These are phyloP conservation scores for Pichia pseudocactophila DNA, from an alignment of 805 yeast genomes.

Conservation along the genomic window DNA sequence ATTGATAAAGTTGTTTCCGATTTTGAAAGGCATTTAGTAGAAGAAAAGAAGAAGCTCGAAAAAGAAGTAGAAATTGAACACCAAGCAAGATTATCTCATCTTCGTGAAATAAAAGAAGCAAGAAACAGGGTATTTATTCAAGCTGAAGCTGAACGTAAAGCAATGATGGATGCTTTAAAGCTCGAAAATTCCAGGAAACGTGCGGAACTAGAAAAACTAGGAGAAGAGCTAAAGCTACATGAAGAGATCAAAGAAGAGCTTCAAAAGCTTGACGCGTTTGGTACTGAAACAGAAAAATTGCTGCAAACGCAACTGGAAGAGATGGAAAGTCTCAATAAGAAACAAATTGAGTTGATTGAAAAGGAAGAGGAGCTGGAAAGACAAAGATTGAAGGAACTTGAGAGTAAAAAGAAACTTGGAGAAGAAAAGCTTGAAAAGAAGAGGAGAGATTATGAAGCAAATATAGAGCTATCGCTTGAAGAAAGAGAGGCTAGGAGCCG, in stretches of 20 bases:
- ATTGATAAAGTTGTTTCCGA: conserved; percentile 4
- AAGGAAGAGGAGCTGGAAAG: neutral
- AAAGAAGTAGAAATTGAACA: neutral
- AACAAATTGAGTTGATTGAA: conserved; percentile 1
- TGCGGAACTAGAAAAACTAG: neutral
- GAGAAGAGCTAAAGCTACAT: neutral
- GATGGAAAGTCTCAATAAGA: neutral
- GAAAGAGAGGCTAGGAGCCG: too few species aligned
- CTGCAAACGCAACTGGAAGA: conserved; percentile 1
- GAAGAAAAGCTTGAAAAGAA: neutral
- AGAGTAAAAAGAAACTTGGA: neutral
- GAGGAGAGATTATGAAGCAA: too few species aligned
- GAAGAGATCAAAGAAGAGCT: neutral
- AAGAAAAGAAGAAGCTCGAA: neutral
- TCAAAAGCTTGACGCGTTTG: neutral
- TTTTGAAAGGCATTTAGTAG: conserved; percentile 1
- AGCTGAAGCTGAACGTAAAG: neutral
- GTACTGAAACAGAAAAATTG: neutral
- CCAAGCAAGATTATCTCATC: neutral
- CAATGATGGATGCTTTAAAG: neutral
- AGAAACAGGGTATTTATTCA: neutral
- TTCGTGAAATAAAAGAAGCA: conserved; percentile 1
- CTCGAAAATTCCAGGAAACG: neutral
- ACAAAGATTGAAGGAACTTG: neutral
- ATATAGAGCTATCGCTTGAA: too few species aligned